phyloP scores from a whole-genome alignment of 2,329 filamentous ascomycete species.

The Didymella pinodella region DNA sequence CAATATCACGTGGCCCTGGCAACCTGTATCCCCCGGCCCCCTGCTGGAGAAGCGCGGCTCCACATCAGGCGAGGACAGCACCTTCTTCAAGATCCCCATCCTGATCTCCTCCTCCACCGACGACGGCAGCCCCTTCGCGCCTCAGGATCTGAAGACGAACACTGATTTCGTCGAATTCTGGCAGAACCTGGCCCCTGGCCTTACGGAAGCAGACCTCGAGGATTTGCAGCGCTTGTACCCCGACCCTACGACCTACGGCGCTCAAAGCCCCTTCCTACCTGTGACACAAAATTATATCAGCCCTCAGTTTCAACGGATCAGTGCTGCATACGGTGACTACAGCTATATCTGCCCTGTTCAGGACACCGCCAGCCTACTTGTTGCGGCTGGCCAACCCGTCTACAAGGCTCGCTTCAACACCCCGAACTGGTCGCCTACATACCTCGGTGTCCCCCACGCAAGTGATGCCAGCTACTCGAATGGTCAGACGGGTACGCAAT shows the following conservation, averaged over 20 bases:
- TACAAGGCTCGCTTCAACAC: constrained; percentile 51
- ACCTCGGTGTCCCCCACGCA: constrained; percentile 46
- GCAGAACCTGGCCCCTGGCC: constrained; percentile 40
- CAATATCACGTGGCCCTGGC: constrained; percentile 59
- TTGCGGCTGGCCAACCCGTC: constrained; percentile 34
- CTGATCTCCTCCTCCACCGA: constrained; percentile 51
- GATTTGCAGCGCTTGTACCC: constrained; percentile 46
- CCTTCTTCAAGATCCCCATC: constrained; percentile 46
- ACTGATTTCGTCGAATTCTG: constrained; percentile 47
- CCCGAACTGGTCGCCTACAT: constrained; percentile 38
- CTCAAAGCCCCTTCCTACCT: constrained; percentile 22
- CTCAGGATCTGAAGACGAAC: constrained; percentile 47
- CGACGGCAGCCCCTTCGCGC: constrained; percentile 44
- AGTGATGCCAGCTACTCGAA: constrained; percentile 45
- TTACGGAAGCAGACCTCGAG: constrained; percentile 38
- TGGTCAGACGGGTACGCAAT: constrained; percentile 37
- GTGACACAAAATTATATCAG: constrained; percentile 53
- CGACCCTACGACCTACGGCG: constrained; percentile 24
- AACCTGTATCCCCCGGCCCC: constrained; percentile 57
- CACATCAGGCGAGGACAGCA: constrained; percentile 42
- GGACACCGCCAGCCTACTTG: constrained; percentile 40
- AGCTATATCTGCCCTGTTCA: constrained; percentile 49
- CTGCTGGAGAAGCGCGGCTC: constrained; percentile 59
- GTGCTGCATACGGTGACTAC: constrained; percentile 52
- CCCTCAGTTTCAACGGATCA: constrained; percentile 55